Conservation (phyloP, 1,139 yeast genomes). For the Pneumocystis jirovecii region DNA sequence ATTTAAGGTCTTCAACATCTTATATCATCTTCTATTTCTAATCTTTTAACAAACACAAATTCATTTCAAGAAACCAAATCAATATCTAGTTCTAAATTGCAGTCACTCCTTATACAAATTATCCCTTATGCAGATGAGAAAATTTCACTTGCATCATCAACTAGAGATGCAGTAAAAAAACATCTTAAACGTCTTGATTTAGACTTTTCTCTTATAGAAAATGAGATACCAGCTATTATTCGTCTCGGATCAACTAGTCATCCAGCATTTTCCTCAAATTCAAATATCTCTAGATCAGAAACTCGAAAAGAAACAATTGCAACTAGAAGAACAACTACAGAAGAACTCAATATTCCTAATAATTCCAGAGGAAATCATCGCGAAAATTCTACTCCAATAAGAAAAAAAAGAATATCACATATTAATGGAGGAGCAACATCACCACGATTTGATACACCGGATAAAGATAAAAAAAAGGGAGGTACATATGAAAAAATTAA, state of each 20-base stretch:
- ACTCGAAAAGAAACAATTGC: constrained; percentile 84
- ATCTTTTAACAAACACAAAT: constrained; percentile 20
- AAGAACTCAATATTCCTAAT: constrained; percentile 8
- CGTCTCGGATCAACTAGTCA: constrained; percentile 57
- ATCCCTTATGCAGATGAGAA: constrained; percentile 92
- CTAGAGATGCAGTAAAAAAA: constrained; percentile 59
- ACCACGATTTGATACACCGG: background rate
- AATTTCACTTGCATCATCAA: constrained; percentile 91
- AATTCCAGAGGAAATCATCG: constrained; percentile 7
- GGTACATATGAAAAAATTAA: background rate
- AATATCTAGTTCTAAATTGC: constrained; percentile 19
- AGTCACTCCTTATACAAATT: constrained; percentile 38
- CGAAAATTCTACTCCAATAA: constrained; percentile 7
- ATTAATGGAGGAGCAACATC: background rate
- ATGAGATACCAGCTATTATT: constrained; percentile 33
- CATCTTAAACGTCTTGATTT: constrained; percentile 62
- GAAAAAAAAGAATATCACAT: background rate
- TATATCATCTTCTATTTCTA: constrained; percentile 43
- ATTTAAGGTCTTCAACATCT: constrained; percentile 34
- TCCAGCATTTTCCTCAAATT: constrained; percentile 57
- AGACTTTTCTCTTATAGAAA: constrained; percentile 58
- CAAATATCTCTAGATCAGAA: constrained; percentile 62
- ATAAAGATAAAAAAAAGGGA: background rate
- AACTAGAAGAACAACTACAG: constrained; percentile 49
- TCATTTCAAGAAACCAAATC: constrained; percentile 7